A percentile compares a stretch with the other conserved stretches of the same genome.
phyloP scores from a whole-genome alignment of 768 basidiomycete species.

The Lactarius tabidus region DNA sequence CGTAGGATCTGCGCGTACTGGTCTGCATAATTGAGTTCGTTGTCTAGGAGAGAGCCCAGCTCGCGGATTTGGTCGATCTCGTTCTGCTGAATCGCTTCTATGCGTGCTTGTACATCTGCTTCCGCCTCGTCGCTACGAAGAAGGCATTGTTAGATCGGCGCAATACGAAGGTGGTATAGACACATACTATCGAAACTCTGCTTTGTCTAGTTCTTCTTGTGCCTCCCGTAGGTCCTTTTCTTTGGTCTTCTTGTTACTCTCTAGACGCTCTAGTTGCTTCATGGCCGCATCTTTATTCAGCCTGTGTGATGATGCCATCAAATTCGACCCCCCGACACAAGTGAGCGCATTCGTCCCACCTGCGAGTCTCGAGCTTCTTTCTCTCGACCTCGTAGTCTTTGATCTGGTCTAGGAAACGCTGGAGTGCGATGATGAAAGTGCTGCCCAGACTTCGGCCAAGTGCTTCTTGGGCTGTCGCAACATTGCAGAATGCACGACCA shows the following conservation, averaged over 20 bases:
- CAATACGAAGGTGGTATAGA: conserved; percentile 5
- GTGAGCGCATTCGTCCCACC: conserved; percentile 43
- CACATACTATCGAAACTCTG: conserved; percentile 52
- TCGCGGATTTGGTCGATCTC: conserved; percentile 70
- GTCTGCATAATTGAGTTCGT: conserved; percentile 68
- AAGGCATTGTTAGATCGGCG: conserved; percentile 10
- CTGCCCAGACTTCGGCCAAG: conserved; percentile 70
- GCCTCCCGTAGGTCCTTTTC: conserved; percentile 68
- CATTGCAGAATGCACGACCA: conserved; percentile 80
- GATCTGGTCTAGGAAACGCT: conserved; percentile 64
- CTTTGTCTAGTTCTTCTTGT: conserved; percentile 74
- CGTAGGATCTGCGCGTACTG: conserved; percentile 70
- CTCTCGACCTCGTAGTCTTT: conserved; percentile 76
- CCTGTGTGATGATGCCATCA: conserved; percentile 38
- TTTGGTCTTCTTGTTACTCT: conserved; percentile 75
- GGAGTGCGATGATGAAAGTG: conserved; percentile 65
- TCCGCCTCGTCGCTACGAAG: conserved; percentile 71
- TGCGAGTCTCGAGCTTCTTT: conserved; percentile 84
- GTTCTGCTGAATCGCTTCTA: conserved; percentile 75
- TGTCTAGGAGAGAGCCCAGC: conserved; percentile 64
- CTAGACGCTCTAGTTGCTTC: conserved; percentile 63
- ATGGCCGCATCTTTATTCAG: conserved; percentile 73
- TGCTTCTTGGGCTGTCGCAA: conserved; percentile 81
- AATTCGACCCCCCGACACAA: background rate
- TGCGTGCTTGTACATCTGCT: conserved; percentile 78